These are phyloP conservation scores for Parachlorella kessleri DNA, from an alignment of 139 green algal genomes.

Conservation along the genomic window DNA sequence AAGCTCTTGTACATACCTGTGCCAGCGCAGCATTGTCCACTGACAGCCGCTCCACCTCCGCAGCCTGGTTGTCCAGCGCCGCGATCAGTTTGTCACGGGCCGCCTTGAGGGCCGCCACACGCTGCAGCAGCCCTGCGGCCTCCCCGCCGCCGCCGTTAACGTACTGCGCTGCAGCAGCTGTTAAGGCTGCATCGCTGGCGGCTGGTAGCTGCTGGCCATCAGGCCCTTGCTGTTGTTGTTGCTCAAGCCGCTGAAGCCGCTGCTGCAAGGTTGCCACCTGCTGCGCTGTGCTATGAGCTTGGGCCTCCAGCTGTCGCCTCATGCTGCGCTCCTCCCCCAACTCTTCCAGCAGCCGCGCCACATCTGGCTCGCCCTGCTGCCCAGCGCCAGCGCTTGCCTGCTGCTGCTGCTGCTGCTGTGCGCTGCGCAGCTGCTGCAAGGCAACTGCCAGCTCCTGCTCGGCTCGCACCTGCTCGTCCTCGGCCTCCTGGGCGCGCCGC, in stretches of 20 bases:
- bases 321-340: not conserved
- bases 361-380: not conserved
- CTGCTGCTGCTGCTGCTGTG: constrained; percentile 2
- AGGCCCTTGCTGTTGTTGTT: not conserved
- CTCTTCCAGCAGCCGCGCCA: not conserved
- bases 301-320: not conserved
- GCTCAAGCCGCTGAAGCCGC: constrained; percentile 6
- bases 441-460: constrained; percentile 49
- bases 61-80: constrained; percentile 64
- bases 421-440: not conserved
- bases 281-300: constrained; percentile 8
- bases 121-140: constrained; percentile 25
- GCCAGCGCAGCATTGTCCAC: constrained; percentile 44
- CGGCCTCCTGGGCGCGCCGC: constrained; percentile 49
- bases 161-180: not conserved
- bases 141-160: not conserved
- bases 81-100: constrained; percentile 62
- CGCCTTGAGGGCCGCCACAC: constrained; percentile 56
- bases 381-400: not conserved
- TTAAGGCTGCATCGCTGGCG: not conserved
- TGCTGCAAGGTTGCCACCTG: constrained; percentile 26
- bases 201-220: not conserved
- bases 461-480: constrained; percentile 61
- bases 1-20: constrained; percentile 28
- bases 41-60: constrained; percentile 59